Base-by-base conservation (phyloP, 805 yeast genomes). In the Saccharomycopsis guyanensis region DNA sequence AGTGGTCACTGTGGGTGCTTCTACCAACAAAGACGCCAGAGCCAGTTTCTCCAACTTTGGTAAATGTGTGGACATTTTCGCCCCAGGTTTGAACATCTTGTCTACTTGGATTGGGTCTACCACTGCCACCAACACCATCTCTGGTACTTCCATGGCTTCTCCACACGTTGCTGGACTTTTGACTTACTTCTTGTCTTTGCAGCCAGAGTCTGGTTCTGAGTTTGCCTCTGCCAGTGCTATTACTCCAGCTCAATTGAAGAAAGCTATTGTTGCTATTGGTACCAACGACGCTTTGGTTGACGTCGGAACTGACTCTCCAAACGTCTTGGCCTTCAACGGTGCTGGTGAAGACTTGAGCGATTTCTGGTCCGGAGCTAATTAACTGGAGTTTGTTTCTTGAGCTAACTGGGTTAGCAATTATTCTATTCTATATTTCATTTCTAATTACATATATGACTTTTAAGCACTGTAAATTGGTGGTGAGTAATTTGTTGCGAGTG, bases 81-180 rank as follows among this genome's bases (percentile, higher is more conserved):
- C 95, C 20, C 98, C 98, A 20, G 98, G 98, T 59, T 81, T 86
- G 58, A 82, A 86, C 63, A 79, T 91, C 51, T 71, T 82, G 56
- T 86, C 96, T 37, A 82, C 89, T 32, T 84, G 82, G 62, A 82
- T 80, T 61, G 89, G 91, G 36, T 78, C 86, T 2, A 71, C 73
- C 43, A 65, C 76, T 43, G 83, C 87, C 36, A 81, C 89, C 55
- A 87, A 91, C 37, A 75, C 84, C 32, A 71, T 85, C 61, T 82
- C 94, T 31, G 98, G 98, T 66, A 91, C 97, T 6, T 89, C 97
- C 12, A 91, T 91, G 97, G 96, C 97, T 19, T 82, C 97, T 31
- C 97, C 98, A 36, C 96, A 88, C 60, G 91, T 89, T 55, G 80
- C 88, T 49, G 97, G 97, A 55, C 73, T 91, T 63, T 76, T 87